Percentiles rank a stretch among this genome's conserved stretches.
These are phyloP conservation scores for Urochloa ruziziensis DNA, from an alignment of 176 grass and related monocot genomes.

Conservation along the genomic window DNA sequence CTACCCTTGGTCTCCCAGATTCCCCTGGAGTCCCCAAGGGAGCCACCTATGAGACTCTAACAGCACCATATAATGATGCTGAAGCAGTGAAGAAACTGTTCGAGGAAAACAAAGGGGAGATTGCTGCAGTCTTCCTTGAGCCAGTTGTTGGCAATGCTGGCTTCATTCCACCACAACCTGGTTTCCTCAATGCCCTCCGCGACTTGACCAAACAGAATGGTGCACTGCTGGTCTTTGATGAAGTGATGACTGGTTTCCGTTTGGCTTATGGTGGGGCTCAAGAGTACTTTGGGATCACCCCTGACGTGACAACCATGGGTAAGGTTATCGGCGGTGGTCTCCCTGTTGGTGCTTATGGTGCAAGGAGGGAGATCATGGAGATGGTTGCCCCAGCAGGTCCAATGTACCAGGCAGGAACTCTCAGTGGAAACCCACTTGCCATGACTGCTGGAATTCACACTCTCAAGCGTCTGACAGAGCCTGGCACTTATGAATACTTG, in stretches of 20 bases:
- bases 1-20: constrained; percentile 94
- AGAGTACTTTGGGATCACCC: constrained; percentile 94
- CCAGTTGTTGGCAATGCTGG: constrained; percentile 96
- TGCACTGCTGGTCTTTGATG: constrained; percentile 91
- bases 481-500: constrained; percentile 77
- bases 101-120: constrained; percentile 74
- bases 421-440: constrained; percentile 95
- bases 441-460: constrained; percentile 99
- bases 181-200: constrained; percentile 72
- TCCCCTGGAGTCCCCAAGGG: constrained; percentile 92
- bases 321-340: constrained; percentile 95
- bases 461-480: constrained; percentile 68
- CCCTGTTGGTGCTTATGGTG: constrained; percentile 96
- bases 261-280: constrained; percentile 92
- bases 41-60: constrained; percentile 72
- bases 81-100: constrained; percentile 74
- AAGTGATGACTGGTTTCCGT: constrained; percentile 99
- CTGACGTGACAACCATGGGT: constrained; percentile 88
- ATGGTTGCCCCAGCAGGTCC: constrained; percentile 92
- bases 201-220: constrained; percentile 81
- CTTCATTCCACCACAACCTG: constrained; percentile 70
- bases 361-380: constrained; percentile 94
- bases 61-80: constrained; percentile 79
- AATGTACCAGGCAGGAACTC: constrained; percentile 98
- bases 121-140: constrained; percentile 91